Percentiles rank a stretch among this genome's conserved stretches.
phyloP scores from a whole-genome alignment of 2,329 filamentous ascomycete genomes.

The Diaporthe sp. region DNA sequence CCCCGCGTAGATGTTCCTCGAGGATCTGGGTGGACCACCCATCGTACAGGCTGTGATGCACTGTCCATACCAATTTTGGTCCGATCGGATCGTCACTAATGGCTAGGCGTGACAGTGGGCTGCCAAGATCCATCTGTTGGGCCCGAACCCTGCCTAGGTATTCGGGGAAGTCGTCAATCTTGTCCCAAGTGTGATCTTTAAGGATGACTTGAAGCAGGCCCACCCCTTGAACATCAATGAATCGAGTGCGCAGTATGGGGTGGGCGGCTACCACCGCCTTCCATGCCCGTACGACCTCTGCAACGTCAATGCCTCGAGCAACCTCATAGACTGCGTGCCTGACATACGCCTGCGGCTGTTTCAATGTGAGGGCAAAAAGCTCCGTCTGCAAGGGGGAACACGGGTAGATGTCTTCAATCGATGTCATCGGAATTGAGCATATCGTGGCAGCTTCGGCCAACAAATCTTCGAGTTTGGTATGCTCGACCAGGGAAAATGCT shows the following conservation, averaged over 20 bases:
- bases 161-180: not conserved
- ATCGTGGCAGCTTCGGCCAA: not conserved
- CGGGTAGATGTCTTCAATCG: not conserved
- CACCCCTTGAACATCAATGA: conserved; percentile 55
- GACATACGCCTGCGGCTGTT: not conserved
- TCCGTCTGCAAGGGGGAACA: not conserved
- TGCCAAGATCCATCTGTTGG: not conserved
- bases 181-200: not conserved
- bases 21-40: conserved; percentile 65
- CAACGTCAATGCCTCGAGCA: not conserved
- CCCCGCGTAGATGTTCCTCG: conserved; percentile 52
- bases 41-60: conserved; percentile 68
- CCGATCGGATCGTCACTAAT: not conserved
- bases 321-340: not conserved
- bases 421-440: not conserved
- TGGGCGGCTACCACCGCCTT: conserved; percentile 49
- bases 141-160: not conserved
- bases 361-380: not conserved
- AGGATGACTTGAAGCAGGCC: conserved; percentile 56
- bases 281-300: not conserved
- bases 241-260: conserved; percentile 59
- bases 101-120: not conserved
- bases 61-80: conserved; percentile 44
- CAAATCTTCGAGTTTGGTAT: conserved; percentile 55
- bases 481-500: not conserved